phyloP scores from a whole-genome alignment of 345 rosid genomes.

The Boechera retrofracta region DNA sequence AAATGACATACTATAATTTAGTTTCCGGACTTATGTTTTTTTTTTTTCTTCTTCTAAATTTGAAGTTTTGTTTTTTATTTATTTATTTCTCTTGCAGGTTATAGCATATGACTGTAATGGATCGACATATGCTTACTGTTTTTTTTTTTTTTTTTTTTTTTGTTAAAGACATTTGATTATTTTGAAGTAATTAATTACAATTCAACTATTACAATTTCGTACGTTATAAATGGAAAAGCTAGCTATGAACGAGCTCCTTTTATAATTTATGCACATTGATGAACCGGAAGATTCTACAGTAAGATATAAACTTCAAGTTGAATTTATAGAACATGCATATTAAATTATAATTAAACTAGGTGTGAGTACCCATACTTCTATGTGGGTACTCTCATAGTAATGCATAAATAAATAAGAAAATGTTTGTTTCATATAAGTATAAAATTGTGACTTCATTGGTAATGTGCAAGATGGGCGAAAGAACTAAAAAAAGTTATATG shows the following conservation, averaged over 20 bases:
- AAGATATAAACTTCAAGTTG: slow-evolving; percentile 20
- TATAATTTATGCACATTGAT: background rate
- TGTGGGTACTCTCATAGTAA: slow-evolving; percentile 21
- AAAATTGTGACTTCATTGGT: background rate
- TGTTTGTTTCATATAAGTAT: background rate
- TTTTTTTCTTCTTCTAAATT: background rate
- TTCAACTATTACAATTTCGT: background rate
- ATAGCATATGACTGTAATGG: too few relatives aligned
- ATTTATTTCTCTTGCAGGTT: too few relatives aligned
- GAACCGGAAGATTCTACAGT: background rate
- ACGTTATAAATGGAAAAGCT: background rate
- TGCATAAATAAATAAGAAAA: background rate
- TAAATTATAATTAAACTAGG: slow-evolving; percentile 24
- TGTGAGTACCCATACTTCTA: slow-evolving; percentile 37
- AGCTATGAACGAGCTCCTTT: background rate
- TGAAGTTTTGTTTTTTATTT: background rate
- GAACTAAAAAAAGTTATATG: background rate
- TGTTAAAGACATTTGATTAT: too few relatives aligned
- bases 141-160: too few relatives aligned
- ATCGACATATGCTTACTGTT: too few relatives aligned
- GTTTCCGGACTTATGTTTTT: background rate
- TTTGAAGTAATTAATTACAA: background rate
- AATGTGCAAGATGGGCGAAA: slow-evolving; percentile 29
- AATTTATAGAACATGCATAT: slow-evolving; percentile 32
- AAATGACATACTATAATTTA: background rate